Conservation (phyloP, 1,284 basidiomycete genomes). For the Melampsora larici-populina region DNA sequence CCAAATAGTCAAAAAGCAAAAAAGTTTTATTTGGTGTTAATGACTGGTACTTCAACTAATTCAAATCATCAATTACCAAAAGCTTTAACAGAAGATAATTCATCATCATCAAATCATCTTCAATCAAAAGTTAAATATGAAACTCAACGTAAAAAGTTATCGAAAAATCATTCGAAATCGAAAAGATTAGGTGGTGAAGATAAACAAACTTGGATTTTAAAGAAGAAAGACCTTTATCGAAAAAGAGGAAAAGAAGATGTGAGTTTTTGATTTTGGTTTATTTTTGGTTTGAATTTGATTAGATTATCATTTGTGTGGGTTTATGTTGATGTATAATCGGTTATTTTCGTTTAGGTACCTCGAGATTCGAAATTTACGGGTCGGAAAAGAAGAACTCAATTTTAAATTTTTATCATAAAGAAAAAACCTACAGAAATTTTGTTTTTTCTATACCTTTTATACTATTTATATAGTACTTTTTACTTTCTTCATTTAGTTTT, state of each 20-base stretch:
- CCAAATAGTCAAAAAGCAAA: constrained; percentile 54
- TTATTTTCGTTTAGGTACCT: too few species aligned
- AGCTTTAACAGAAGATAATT: constrained; percentile 30
- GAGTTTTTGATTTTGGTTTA: background rate
- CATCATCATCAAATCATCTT: constrained; percentile 2
- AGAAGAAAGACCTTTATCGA: constrained; percentile 62
- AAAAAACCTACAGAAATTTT: too few species aligned
- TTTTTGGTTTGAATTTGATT: background rate
- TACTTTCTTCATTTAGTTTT: too few species aligned
- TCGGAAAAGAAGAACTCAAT: constrained; percentile 29
- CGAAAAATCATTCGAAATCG: background rate
- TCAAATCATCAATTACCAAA: constrained; percentile 26
- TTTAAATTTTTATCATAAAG: constrained; percentile 21
- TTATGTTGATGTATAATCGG: too few species aligned
- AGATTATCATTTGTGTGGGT: background rate
- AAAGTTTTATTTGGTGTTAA: constrained; percentile 53
- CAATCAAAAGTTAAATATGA: constrained; percentile 6
- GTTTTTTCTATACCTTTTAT: background rate
- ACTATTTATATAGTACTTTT: background rate
- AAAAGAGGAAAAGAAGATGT: constrained; percentile 59
- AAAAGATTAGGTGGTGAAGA: background rate
- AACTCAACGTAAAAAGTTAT: background rate
- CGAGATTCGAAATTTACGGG: constrained; percentile 43
- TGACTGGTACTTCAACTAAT: constrained; percentile 34
- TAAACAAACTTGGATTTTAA: constrained; percentile 56